phyloP scores from a whole-genome alignment of 2,329 filamentous ascomycete genomes.

The Pseudogymnoascus sp. region DNA sequence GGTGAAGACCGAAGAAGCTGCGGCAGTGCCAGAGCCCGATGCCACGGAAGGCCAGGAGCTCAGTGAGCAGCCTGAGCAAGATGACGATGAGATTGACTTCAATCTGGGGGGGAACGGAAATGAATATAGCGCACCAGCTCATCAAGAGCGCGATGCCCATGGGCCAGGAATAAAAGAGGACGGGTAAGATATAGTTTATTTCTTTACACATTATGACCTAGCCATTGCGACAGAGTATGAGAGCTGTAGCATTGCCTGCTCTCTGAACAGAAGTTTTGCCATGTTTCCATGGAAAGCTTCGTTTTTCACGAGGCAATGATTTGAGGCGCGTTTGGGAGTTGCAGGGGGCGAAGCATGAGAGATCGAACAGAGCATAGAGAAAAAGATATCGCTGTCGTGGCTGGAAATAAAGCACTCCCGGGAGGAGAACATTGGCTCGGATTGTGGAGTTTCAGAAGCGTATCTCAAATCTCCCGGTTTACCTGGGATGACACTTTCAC shows the following conservation, averaged over 20 bases:
- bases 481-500: neutral
- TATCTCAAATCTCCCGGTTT: neutral
- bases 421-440: neutral
- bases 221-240: constrained; percentile 2
- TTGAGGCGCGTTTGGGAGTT: constrained; percentile 1
- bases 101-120: constrained; percentile 43
- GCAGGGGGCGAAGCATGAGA: neutral
- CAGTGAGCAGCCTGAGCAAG: constrained; percentile 42
- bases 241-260: neutral
- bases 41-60: constrained; percentile 32
- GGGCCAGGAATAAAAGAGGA: constrained; percentile 80
- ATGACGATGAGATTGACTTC: constrained; percentile 54
- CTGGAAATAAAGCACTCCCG: neutral
- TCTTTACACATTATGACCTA: constrained; percentile 13
- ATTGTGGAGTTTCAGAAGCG: constrained; percentile 1
- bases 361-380: neutral
- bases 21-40: constrained; percentile 12
- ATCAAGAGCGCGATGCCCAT: constrained; percentile 30
- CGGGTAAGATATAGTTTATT: constrained; percentile 59
- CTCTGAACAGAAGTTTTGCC: neutral
- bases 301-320: neutral
- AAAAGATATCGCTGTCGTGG: neutral
- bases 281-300: neutral
- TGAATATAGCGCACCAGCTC: constrained; percentile 24
- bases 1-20: constrained; percentile 16